Evolutionary conservation across 2,329 filamentous ascomycete species (phyloP), one percentile per base, ranked within the genome.

Genomic region (Rugonectria rugulosa): DNA sequence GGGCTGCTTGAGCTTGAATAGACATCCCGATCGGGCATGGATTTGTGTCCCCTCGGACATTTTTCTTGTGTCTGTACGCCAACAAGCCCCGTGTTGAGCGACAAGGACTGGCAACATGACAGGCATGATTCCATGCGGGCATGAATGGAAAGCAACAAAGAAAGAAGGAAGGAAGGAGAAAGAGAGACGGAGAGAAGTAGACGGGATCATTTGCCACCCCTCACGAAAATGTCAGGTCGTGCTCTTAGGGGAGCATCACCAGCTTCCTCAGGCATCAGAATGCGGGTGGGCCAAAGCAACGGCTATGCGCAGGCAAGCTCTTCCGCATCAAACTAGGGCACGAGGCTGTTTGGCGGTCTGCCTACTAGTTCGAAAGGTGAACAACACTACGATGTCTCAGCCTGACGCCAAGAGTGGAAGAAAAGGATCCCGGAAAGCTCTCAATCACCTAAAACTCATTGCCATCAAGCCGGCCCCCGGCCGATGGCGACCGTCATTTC

Each of bases 41-140:
- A 34, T 57, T 70, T 71, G 70, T 76, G 70, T 72, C 65, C 69
- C 69, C 63, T 72, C 71, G 70, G 71, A 68, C 65, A 71, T 67
- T 73, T 72, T 72, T 66, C 57, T 63, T 72, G 70, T 72, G 67
- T 66, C 74, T 76, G 76, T 76, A 73, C 73, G 55, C 70, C 64
- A 60, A 64, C 64, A 67, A 64, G 69, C 69, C 72, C n/a, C 69
- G 69, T 71, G 69, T 73, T n/a, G 70, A 70, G 69, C 69, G 66
- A 73, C 72, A 57, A 61, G 46, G 56, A 44, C 47, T 40, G 53
- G 57, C 61, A 56, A 58, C 57, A 53, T 68, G 64, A 65, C 65
- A 67, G 61, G 59, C 45, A 46, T 54, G 48, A 37, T 45, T 45
- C 57, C 45, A 41, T 45, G 31, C 32, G 47, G 46, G 38, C 34